These are phyloP conservation scores for Allium cepa DNA, from an alignment of 106 monocot species.

Conservation along the genomic window DNA sequence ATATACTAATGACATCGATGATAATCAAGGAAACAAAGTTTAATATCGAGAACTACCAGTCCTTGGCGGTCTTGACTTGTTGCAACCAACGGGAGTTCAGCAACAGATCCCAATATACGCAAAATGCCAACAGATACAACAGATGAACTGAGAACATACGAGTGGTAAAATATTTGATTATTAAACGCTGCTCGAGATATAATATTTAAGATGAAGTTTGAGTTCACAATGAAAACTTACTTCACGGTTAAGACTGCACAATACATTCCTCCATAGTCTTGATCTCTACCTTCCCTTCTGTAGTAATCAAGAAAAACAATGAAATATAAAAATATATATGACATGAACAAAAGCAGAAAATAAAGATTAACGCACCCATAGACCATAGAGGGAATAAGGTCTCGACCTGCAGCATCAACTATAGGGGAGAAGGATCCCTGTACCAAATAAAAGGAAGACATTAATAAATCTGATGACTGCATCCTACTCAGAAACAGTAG, in stretches of 20 bases:
- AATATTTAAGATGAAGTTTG: neutral
- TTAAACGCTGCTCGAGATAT: neutral
- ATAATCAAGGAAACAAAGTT: too few relatives aligned
- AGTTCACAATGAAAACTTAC: conserved; percentile 30
- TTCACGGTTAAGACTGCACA: conserved; percentile 71
- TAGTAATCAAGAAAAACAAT: neutral
- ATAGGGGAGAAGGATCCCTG: conserved; percentile 98
- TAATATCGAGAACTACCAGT: conserved; percentile 28
- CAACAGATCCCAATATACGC: conserved; percentile 80
- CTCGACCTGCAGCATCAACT: conserved; percentile 66
- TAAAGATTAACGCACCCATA: conserved; percentile 62
- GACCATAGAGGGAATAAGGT: conserved; percentile 91
- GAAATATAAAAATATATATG: neutral
- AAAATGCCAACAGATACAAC: conserved; percentile 87
- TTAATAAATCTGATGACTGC: too few relatives aligned
- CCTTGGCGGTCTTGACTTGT: conserved; percentile 82
- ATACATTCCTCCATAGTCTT: conserved; percentile 91
- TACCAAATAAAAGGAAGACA: conserved; percentile 5
- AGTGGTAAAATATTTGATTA: neutral
- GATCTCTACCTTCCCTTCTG: conserved; percentile 63
- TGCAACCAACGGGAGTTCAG: conserved; percentile 95
- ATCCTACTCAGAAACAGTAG: too few relatives aligned
- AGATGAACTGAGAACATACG: conserved; percentile 42
- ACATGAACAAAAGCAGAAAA: neutral
- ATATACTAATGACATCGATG: neutral